Evolutionary conservation across 305 asterid species (phyloP).

Genomic region (Fraxinus ornus): DNA sequence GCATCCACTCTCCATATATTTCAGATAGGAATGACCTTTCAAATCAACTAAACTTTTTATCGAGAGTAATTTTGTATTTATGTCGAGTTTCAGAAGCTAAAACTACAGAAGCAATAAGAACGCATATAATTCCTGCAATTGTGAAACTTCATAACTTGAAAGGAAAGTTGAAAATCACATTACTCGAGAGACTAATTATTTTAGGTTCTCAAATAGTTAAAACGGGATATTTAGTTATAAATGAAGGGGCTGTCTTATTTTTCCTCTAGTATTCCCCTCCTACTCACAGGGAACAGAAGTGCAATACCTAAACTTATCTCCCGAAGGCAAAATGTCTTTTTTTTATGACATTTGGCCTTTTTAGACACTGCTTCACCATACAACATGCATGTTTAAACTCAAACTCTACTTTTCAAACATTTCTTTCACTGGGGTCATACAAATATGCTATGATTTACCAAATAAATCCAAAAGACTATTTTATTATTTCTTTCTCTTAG

Average conservation of each 20-base stretch:
- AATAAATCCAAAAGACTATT: neutral
- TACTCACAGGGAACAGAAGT: neutral
- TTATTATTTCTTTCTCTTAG: neutral
- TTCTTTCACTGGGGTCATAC: neutral
- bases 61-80: neutral
- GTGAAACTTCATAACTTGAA: neutral
- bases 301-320: neutral
- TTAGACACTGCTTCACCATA: neutral
- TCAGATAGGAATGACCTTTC: neutral
- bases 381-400: neutral
- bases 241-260: neutral
- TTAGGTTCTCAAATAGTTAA: neutral
- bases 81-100: neutral
- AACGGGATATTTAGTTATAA: neutral
- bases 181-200: neutral
- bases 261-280: neutral
- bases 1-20: neutral
- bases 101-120: neutral
- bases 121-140: neutral
- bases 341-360: neutral
- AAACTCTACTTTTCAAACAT: neutral
- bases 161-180: neutral
- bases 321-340: neutral
- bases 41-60: neutral
- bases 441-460: neutral